These are phyloP conservation scores for Vanderwaltozyma yarrowii DNA, from an alignment of 805 yeast species.

Conservation along the genomic window DNA sequence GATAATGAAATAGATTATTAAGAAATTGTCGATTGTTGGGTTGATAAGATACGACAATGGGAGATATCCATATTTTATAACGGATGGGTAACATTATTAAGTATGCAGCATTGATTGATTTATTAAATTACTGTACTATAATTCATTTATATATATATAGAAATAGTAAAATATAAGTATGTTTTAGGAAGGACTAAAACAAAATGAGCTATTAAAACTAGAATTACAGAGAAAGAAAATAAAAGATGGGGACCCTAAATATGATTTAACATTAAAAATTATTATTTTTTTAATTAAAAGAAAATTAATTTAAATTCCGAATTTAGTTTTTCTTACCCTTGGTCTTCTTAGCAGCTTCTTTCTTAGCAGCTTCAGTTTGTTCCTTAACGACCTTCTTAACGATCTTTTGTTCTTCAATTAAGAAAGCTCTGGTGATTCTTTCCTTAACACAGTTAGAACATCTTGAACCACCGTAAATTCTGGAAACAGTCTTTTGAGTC, in stretches of 20 bases:
- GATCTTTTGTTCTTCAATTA: slow-evolving; percentile 99
- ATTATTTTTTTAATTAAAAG: no score
- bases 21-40: no score
- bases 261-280: no score
- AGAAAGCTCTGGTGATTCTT: slow-evolving; percentile 98
- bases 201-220: neutral
- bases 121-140: neutral
- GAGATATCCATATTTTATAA: no score
- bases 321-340: slow-evolving; percentile 10
- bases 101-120: neutral
- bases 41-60: no score
- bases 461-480: slow-evolving; percentile 99
- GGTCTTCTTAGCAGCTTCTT: slow-evolving; percentile 35
- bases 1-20: no score
- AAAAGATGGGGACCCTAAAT: neutral
- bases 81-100: no score
- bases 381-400: slow-evolving; percentile 99
- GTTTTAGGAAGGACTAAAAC: neutral
- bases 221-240: neutral
- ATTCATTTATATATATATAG: neutral
- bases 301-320: neutral
- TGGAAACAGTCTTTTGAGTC: slow-evolving; percentile 96
- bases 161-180: neutral
- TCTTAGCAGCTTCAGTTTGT: slow-evolving; percentile 81
- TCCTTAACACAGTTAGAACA: slow-evolving; percentile 99